Conservation (phyloP, 179 eudicot species). For the Vitellaria paradoxa region DNA sequence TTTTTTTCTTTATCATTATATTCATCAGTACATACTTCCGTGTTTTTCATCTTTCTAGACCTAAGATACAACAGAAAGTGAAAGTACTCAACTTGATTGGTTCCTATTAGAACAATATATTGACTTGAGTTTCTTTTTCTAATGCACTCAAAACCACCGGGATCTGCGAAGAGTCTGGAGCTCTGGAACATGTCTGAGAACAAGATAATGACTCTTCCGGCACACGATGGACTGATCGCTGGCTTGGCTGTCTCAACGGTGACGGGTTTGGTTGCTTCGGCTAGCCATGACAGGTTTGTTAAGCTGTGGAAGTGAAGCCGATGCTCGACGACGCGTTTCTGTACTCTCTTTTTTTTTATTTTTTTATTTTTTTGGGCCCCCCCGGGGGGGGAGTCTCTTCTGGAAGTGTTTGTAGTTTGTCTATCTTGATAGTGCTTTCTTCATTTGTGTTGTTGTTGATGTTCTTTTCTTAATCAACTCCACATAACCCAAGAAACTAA, state of each 20-base stretch:
- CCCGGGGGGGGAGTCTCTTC: too few species aligned
- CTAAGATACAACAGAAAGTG: background rate
- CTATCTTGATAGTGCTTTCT: background rate
- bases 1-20: too few species aligned
- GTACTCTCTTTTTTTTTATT: background rate
- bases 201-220: constrained; percentile 85
- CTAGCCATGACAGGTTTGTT: constrained; percentile 81
- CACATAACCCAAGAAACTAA: background rate
- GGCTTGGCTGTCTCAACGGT: constrained; percentile 60
- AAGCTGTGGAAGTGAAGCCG: constrained; percentile 73
- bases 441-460: background rate
- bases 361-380: background rate
- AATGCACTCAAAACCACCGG: background rate
- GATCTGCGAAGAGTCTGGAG: constrained; percentile 39
- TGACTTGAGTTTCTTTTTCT: background rate
- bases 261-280: constrained; percentile 85
- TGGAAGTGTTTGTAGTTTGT: background rate
- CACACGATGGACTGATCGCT: constrained; percentile 82
- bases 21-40: background rate
- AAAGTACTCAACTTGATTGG: background rate
- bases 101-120: background rate
- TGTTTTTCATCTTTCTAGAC: background rate
- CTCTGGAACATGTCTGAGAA: constrained; percentile 70
- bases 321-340: background rate
- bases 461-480: background rate